phyloP scores from a whole-genome alignment of 164 flowering plant species.

The Stephania yunnanensis region DNA sequence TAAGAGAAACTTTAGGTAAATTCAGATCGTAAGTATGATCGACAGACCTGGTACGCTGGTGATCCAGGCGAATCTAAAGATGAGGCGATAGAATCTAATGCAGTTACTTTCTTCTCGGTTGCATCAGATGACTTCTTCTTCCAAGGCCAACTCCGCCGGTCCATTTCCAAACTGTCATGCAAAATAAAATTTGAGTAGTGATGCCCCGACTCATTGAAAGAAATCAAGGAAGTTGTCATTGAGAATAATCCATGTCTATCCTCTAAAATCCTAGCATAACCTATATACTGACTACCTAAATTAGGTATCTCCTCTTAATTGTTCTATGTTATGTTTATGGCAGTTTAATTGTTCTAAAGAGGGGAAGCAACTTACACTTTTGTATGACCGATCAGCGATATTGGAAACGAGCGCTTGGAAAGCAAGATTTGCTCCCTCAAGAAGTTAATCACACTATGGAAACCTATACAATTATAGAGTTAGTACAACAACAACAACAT shows the following conservation, averaged over 20 bases:
- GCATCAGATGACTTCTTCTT: constrained; percentile 79
- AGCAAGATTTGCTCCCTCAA: background rate
- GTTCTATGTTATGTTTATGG: background rate
- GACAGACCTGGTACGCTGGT: constrained; percentile 50
- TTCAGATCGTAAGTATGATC: background rate
- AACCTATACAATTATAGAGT: background rate
- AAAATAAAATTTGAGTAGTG: background rate
- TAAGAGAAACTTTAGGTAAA: background rate
- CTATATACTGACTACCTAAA: background rate
- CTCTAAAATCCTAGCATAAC: background rate
- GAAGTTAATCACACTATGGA: background rate
- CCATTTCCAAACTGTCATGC: constrained; percentile 38
- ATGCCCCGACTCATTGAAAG: background rate
- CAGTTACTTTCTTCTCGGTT: constrained; percentile 46
- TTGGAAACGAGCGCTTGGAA: too few relatives aligned
- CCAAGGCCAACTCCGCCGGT: constrained; percentile 95
- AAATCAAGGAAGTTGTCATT: background rate
- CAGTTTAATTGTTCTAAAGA: too few relatives aligned
- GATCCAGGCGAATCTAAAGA: constrained; percentile 28
- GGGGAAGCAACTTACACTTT: too few relatives aligned
- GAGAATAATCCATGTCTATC: background rate
- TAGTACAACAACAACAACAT: too few relatives aligned
- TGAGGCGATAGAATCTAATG: constrained; percentile 38
- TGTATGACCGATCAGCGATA: too few relatives aligned
- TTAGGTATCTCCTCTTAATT: too few relatives aligned